Base-by-base conservation (phyloP, 2,329 filamentous ascomycete species). In the Fusarium robinianum region DNA sequence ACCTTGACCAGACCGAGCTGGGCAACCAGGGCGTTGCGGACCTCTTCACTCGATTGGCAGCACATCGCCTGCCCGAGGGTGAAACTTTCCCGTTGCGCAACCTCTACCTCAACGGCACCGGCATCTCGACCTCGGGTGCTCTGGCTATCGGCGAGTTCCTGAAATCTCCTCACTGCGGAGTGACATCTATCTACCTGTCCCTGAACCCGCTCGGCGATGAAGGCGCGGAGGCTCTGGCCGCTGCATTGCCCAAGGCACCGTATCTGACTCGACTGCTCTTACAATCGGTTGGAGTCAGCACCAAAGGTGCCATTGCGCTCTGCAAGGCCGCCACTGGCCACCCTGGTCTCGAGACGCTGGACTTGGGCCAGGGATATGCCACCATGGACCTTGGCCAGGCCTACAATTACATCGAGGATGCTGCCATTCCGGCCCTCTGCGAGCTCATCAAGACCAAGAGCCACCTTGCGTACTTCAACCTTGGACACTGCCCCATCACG, bases 1-100 rank as follows among this genome's bases (percentile, higher is more conserved):
- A 79, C 55, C 63, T 79, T n/a, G 76, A 79, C 49, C 74, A 78
- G 55, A 78, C 75, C 3, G 69, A 77, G 57, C 64, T 79, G 4
- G 71, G 75, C 3, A 71, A 78, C 43, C 65, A 55, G 6, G 77
- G 76, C 41, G 67, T 75, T 10, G 66, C 68, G 3, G 59, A 65
- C 21, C 60, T 78, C 2, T 78, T 78, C 60, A 54, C 50, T 5
- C 60, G 61, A 8, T 58, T 76, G 31, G 64, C 65, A 5, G 50
- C 45, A 9, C 60, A 67, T 34, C 35, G 66, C 15, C 53, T 55
- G 30, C 49, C 56, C 2, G 59, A 67, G 21, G 61, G 59, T 7
- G 41, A 32, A 25, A 57, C 53, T 33, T 53, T 70, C 4, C 53
- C 66, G n/a, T 58, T 72, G 26, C 58, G 63, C 29, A 57, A 70